Base-by-base conservation (phyloP, 2,329 filamentous ascomycete species). In the Arthrobotrys conoides region DNA sequence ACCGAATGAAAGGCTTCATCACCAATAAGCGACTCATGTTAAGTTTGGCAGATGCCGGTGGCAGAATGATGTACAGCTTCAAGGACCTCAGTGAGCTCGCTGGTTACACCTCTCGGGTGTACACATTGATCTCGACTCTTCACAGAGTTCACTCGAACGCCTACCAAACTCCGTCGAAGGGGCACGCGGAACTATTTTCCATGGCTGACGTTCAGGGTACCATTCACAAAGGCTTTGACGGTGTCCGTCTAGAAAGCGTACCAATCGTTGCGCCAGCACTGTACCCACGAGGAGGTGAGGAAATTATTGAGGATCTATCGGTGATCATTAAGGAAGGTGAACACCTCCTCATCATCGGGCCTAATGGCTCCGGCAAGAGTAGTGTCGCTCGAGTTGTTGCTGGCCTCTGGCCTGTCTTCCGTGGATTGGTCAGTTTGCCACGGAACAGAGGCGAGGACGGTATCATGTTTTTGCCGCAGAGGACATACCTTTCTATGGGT, bases 61-160 rank as follows among this genome's bases (percentile, higher is more conserved):
- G 95, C 27, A 90, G 96, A 57, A 97, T 99, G 93, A 99, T 99
- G 96, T 99, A 99, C 87, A 96, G 93, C 80, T 97, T 99, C 87
- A 99, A 99, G 64, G 96, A 99, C 83, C 89, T 99, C 41, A 94
- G 94, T 0, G 96, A 99, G 84, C 87, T 99, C 38, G 96, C 96
- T 4, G 96, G 96, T 22, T 96, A 98, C 86, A 99, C 96, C 0
- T 97, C 93, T 75, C 91, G 96, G 53, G 94, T 99, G 12, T 99
- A 97, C 86, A 96, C 94, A 10, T 88, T 99, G 48, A 96, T 99
- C 83, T 95, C 94, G 53, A 97, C 96, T 0, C 88, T 99, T 27
- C 96, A 99, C 83, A 91, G 96, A 36, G 94, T 96, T 0, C 94
- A 99, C 83, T 94, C 96, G 63, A 89, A 94, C 82, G 92, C 94